phyloP scores from a whole-genome alignment of 192 early-diverging fungal genomes.

The Spinellus fusiger region DNA sequence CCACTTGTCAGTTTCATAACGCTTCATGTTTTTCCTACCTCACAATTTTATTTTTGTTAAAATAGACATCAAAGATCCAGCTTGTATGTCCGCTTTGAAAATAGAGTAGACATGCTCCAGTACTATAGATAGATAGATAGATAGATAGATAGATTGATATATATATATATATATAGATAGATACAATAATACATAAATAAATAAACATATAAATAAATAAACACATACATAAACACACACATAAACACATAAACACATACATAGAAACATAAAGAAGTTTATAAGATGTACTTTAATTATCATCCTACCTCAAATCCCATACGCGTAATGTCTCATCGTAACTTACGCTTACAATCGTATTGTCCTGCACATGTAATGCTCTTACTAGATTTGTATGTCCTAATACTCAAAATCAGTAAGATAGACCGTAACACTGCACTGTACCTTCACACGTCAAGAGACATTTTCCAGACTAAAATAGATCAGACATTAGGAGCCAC shows the following conservation, averaged over 20 bases:
- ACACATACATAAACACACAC: too few species aligned
- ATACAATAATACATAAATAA: too few species aligned
- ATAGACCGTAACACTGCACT: not conserved
- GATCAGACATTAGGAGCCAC: constrained; percentile 21
- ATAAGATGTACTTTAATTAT: too few species aligned
- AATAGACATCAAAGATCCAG: constrained; percentile 98
- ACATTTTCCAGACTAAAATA: not conserved
- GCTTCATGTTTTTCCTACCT: constrained; percentile 36
- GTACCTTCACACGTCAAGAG: not conserved
- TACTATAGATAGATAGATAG: too few species aligned
- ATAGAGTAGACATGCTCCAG: constrained; percentile 71
- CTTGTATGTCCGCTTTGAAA: constrained; percentile 76
- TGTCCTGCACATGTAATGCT: constrained; percentile 56
- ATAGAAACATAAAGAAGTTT: too few species aligned
- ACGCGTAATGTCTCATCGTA: constrained; percentile 88
- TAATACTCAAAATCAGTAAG: constrained; percentile 4
- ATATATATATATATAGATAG: too few species aligned
- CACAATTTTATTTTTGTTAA: constrained; percentile 74
- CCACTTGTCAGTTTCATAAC: not conserved
- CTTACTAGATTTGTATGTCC: constrained; percentile 69
- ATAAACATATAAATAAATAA: too few species aligned
- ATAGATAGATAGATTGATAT: too few species aligned
- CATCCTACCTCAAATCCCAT: constrained; percentile 73
- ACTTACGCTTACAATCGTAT: constrained; percentile 73
- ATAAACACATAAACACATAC: too few species aligned